Evolutionary conservation across 2,329 filamentous ascomycete species (phyloP).

Genomic region (Pseudocercospora musae): DNA sequence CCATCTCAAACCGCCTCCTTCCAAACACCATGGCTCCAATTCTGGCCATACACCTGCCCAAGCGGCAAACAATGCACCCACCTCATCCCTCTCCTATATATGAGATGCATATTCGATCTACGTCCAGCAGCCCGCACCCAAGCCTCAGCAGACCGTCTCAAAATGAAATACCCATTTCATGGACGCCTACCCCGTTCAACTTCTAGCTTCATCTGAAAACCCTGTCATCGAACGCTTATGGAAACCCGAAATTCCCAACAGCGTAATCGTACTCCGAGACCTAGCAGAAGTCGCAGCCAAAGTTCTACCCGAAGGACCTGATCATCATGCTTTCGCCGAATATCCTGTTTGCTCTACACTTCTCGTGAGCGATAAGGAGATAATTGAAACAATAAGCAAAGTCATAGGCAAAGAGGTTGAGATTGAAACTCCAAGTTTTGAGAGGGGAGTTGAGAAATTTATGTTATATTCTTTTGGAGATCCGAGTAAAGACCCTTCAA

Average conservation of each 20-base stretch:
- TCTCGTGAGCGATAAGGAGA: slow-evolving; percentile 20
- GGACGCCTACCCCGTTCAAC: slow-evolving; percentile 28
- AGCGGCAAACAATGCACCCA: slow-evolving; percentile 37
- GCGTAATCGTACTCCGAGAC: slow-evolving; percentile 29
- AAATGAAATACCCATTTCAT: slow-evolving; percentile 35
- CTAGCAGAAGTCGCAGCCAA: slow-evolving; percentile 26
- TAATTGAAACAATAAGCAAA: slow-evolving; percentile 19
- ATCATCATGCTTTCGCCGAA: slow-evolving; percentile 31
- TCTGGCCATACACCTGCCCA: slow-evolving; percentile 35
- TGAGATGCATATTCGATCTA: slow-evolving; percentile 30
- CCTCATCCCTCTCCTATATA: slow-evolving; percentile 37
- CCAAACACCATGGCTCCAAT: not conserved
- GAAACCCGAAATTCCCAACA: slow-evolving; percentile 21
- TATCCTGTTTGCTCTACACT: slow-evolving; percentile 30
- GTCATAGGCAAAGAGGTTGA: slow-evolving; percentile 28
- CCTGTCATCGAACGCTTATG: slow-evolving; percentile 19
- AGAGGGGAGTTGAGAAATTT: slow-evolving; percentile 20
- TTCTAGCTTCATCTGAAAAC: slow-evolving; percentile 23
- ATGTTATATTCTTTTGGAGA: slow-evolving; percentile 10
- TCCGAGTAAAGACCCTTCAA: not conserved
- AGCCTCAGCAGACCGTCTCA: slow-evolving; percentile 27
- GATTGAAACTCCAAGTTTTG: slow-evolving; percentile 18
- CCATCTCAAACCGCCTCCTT: not conserved
- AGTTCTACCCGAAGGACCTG: slow-evolving; percentile 25
- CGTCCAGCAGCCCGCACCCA: slow-evolving; percentile 35